These are phyloP conservation scores for Blastomyces gilchristii DNA, from an alignment of 2,329 filamentous ascomycete genomes.

Conservation along the genomic window DNA sequence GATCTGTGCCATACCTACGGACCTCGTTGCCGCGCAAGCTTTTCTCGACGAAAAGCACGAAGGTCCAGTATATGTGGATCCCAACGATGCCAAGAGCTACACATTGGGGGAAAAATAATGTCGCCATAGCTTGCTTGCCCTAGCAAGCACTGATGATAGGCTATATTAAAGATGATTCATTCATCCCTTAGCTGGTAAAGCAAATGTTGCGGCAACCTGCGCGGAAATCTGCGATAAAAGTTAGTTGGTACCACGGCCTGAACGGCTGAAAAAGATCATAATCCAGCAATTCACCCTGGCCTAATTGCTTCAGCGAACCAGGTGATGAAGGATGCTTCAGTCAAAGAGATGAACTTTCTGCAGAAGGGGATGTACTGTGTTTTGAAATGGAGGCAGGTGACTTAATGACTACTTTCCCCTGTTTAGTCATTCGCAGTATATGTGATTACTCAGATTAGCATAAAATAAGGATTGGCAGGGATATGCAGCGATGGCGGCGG, in stretches of 20 bases:
- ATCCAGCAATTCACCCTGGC: neutral
- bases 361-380: neutral
- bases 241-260: neutral
- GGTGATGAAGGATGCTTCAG: neutral
- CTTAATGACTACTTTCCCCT: neutral
- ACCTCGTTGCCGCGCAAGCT: no score
- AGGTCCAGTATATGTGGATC: no score
- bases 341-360: neutral
- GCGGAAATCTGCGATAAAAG: neutral
- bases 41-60: no score
- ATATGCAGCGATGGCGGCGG: slow-evolving; percentile 4
- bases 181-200: neutral
- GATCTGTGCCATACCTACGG: no score
- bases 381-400: neutral
- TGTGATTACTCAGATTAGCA: slow-evolving; percentile 9
- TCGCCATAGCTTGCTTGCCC: no score
- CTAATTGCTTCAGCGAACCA: neutral
- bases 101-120: no score
- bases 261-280: neutral
- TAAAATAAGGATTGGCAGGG: slow-evolving; percentile 7
- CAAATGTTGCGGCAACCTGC: neutral
- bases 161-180: neutral
- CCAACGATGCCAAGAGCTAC: no score
- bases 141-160: no score
- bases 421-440: slow-evolving; percentile 5